Evolutionary conservation across 768 basidiomycete species (phyloP).

Genomic region (Psilocybe subaeruginosa): DNA sequence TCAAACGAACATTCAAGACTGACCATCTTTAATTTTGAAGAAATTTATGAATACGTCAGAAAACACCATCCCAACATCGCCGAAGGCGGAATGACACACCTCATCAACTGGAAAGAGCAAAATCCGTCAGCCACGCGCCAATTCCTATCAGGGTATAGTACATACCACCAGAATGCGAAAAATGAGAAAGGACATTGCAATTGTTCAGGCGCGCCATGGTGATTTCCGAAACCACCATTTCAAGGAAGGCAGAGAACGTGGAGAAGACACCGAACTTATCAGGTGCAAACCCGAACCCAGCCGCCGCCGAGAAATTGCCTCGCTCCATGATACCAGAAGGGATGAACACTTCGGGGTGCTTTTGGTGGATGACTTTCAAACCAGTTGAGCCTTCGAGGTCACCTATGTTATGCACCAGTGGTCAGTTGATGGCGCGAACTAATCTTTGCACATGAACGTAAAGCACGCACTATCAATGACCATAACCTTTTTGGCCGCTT

Average conservation of each 20-base stretch:
- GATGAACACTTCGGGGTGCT: conserved; percentile 86
- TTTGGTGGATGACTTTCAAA: conserved; percentile 85
- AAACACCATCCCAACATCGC: too few relatives aligned
- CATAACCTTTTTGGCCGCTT: conserved; percentile 79
- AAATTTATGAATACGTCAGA: neutral
- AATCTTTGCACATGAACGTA: neutral
- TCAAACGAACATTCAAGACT: neutral
- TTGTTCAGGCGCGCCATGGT: conserved; percentile 93
- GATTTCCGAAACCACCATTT: conserved; percentile 88
- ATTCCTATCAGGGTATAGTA: conserved; percentile 8
- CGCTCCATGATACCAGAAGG: conserved; percentile 89
- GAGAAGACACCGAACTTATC: conserved; percentile 89
- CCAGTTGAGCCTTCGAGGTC: conserved; percentile 92
- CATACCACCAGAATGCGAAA: conserved; percentile 85
- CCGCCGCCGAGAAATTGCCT: conserved; percentile 82
- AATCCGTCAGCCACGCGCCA: conserved; percentile 8
- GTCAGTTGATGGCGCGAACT: conserved; percentile 11
- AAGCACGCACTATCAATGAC: conserved; percentile 76
- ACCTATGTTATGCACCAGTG: conserved; percentile 37
- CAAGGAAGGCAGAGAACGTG: conserved; percentile 90
- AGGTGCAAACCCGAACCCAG: conserved; percentile 83
- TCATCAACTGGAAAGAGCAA: conserved; percentile 56
- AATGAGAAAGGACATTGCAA: conserved; percentile 87
- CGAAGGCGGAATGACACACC: conserved; percentile 29
- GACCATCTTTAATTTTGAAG: conserved; percentile 1